phyloP scores from a whole-genome alignment of 306 rosid species.

The Phaseolus lunatus region DNA sequence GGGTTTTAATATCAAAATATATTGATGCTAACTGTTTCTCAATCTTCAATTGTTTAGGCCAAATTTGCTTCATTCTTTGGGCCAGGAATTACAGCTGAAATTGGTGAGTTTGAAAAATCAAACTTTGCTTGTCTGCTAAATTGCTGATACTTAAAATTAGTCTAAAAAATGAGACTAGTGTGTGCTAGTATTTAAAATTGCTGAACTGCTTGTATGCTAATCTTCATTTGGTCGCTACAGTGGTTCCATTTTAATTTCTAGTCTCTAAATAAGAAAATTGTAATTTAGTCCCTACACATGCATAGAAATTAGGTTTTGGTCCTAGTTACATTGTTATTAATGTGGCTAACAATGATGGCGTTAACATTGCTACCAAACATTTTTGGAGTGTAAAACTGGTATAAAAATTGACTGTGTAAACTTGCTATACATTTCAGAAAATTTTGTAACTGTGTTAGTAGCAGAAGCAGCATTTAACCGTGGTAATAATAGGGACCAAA shows the following conservation, averaged over 20 bases:
- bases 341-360: background rate
- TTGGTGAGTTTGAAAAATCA: conserved; percentile 64
- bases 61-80: conserved; percentile 95
- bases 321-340: background rate
- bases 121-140: conserved; percentile 16
- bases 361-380: background rate
- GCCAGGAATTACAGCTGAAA: conserved; percentile 91
- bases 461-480: background rate
- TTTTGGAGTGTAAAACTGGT: background rate
- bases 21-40: conserved; percentile 32
- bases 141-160: background rate
- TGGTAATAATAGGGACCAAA: background rate
- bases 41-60: conserved; percentile 58
- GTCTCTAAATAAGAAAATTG: background rate
- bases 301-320: background rate
- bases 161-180: no score
- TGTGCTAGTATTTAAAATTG: no score
- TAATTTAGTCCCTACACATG: background rate
- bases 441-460: background rate
- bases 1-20: conserved; percentile 9
- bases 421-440: background rate
- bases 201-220: conserved; percentile 2
- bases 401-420: background rate
- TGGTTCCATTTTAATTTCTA: background rate
- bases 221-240: background rate